Percentiles rank a stretch among this genome's conserved stretches.
phyloP scores from a whole-genome alignment of 2,329 filamentous ascomycete species.

The Beauveria varroae region DNA sequence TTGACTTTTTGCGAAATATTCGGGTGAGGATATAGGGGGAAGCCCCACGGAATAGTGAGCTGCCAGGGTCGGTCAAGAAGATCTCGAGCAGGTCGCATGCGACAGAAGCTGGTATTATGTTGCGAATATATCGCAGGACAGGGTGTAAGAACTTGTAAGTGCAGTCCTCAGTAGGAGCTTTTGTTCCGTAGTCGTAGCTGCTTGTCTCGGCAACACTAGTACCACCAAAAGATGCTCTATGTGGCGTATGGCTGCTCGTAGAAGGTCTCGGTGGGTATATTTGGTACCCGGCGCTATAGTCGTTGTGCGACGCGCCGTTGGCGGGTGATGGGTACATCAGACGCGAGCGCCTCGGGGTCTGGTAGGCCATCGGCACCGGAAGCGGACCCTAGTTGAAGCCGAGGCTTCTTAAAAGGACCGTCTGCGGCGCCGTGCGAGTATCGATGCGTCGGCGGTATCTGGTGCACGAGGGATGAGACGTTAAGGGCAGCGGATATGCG shows the following conservation, averaged over 20 bases:
- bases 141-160: conserved; percentile 34
- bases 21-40: conserved; percentile 41
- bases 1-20: conserved; percentile 36
- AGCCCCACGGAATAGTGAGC: conserved; percentile 33
- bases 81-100: conserved; percentile 41
- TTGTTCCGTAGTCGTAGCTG: conserved; percentile 18
- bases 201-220: background rate
- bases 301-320: conserved; percentile 9
- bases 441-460: conserved; percentile 11
- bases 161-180: conserved; percentile 23
- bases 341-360: conserved; percentile 18
- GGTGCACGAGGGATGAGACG: conserved; percentile 18
- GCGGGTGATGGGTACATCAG: conserved; percentile 24
- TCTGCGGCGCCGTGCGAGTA: background rate
- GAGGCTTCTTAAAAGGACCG: background rate
- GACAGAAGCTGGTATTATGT: conserved; percentile 31
- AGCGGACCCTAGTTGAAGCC: background rate
- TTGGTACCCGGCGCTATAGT: conserved; percentile 14
- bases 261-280: background rate
- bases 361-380: background rate
- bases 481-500: conserved; percentile 15
- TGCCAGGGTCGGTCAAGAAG: conserved; percentile 38
- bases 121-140: conserved; percentile 30
- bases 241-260: background rate
- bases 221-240: background rate